Evolutionary conservation across 139 green algal genomes (phyloP).

Genomic region (Mesotaenium endlicherianum): DNA sequence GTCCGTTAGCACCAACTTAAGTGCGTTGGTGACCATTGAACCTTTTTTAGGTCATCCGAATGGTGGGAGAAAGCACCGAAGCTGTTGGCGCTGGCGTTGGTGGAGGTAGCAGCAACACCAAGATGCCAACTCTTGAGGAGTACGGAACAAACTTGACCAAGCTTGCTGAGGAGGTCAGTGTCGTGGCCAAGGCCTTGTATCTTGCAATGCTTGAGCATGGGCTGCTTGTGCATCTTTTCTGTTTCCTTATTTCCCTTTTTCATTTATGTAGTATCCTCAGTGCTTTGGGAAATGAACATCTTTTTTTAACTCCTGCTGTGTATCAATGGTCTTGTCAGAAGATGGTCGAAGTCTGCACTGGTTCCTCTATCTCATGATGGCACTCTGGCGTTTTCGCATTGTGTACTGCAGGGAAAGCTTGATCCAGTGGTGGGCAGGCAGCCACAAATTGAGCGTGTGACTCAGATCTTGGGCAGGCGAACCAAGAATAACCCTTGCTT

Average conservation of each 20-base stretch:
- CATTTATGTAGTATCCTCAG: too few relatives aligned
- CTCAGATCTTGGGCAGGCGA: constrained; percentile 94
- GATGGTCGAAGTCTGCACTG: too few relatives aligned
- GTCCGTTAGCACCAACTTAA: too few relatives aligned
- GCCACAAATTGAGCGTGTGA: constrained; percentile 98
- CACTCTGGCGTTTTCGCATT: constrained; percentile 9
- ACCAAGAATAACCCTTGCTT: constrained; percentile 99
- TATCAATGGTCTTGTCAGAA: too few relatives aligned
- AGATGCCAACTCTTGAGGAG: constrained; percentile 97
- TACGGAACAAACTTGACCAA: constrained; percentile 98
- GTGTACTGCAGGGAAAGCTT: constrained; percentile 92
- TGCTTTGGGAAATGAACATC: too few relatives aligned
- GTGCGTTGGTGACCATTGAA: too few relatives aligned
- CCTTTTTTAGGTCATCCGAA: constrained; percentile 97
- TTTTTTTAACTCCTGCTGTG: too few relatives aligned
- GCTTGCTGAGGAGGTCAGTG: constrained; percentile 64
- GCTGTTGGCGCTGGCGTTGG: constrained; percentile 79
- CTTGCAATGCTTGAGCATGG: too few relatives aligned
- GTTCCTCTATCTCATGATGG: not conserved
- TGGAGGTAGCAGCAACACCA: constrained; percentile 77
- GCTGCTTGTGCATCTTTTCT: too few relatives aligned
- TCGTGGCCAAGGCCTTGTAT: too few relatives aligned
- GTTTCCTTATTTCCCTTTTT: too few relatives aligned
- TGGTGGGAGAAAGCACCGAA: constrained; percentile 98
- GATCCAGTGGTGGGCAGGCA: constrained; percentile 93